Base-by-base conservation (phyloP, 2,329 filamentous ascomycete species). In the Microsporum ferrugineum region DNA sequence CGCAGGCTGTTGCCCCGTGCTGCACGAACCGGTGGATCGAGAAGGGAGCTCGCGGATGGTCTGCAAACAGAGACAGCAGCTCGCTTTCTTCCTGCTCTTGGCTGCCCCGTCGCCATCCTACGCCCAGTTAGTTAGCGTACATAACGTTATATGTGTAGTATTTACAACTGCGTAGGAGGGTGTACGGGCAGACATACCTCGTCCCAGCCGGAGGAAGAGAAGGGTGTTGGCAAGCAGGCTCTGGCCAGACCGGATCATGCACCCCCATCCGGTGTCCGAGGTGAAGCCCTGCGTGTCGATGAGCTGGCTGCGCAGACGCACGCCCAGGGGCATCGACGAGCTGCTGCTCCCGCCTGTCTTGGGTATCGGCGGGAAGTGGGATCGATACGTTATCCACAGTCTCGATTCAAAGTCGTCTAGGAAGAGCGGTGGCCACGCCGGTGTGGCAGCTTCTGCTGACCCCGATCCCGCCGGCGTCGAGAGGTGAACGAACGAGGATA, bases 231-330 rank as follows among this genome's bases (percentile, higher is more conserved):
- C 92, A 47, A 99, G 79, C 31, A 99, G 80, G 69, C 89, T 92
- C 77, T 99, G 94, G 2, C 94, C 94, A 4, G 92, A 96, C 63
- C 94, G 82, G 68, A 99, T 97, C 94, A 99, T 99, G 71, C 94
- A 99, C 0, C 94, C 94, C 91, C 95, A 99, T 58, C 94, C 94
- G 7, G 89, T 91, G 72, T 99, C 94, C 1, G 90, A 92, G 8
- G 89, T 88, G 74, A 97, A 99, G 3, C 89, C 91, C 31, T 81
- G 80, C 61, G 89, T 84, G 57, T 96, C 89, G 8, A 84, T 82
- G 4, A 97, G 77, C 69, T 90, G 88, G 60, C 81, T 91, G 69
- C 91, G 88, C 66, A 97, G 79, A 58, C 91, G 86, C 74, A 95
- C 92, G 1, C 89, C 80, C 62, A 97, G 83, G 2, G 89, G 95